Evolutionary conservation across 2,329 filamentous ascomycete genomes (phyloP).

Genomic region (Penicillium freii): DNA sequence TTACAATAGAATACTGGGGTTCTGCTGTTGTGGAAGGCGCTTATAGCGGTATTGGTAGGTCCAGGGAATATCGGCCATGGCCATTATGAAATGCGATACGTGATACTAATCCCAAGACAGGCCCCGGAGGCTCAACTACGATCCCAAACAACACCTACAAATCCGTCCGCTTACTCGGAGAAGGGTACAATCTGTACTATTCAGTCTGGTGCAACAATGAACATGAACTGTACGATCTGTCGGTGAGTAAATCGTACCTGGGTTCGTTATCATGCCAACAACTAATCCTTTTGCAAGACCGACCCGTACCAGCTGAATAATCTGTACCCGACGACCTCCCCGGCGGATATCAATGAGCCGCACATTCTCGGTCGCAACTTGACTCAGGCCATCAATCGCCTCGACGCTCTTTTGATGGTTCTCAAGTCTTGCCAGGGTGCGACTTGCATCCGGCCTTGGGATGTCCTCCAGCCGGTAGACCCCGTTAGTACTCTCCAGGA

Average conservation of each 20-base stretch:
- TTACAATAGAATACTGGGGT: constrained; percentile 60
- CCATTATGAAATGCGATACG: neutral
- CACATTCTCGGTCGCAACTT: constrained; percentile 24
- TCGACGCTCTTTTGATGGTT: constrained; percentile 40
- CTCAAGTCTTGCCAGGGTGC: constrained; percentile 41
- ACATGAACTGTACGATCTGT: constrained; percentile 43
- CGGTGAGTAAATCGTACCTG: constrained; percentile 17
- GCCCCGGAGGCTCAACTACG: constrained; percentile 15
- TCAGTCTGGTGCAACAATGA: constrained; percentile 44
- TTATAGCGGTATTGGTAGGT: constrained; percentile 28
- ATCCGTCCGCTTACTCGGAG: constrained; percentile 36
- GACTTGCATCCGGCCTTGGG: constrained; percentile 40
- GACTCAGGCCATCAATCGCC: constrained; percentile 23
- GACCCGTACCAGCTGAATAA: constrained; percentile 41
- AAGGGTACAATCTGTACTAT: constrained; percentile 41
- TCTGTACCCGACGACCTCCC: constrained; percentile 20
- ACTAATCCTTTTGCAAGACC: constrained; percentile 23
- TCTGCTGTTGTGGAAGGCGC: constrained; percentile 31
- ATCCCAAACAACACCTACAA: constrained; percentile 43
- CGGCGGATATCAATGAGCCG: neutral
- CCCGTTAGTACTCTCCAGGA: constrained; percentile 32
- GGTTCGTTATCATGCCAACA: neutral
- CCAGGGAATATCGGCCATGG: neutral
- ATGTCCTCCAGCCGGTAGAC: constrained; percentile 34
- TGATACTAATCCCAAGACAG: constrained; percentile 8